These are phyloP conservation scores for Stagonosporopsis cucurbitacearum DNA, from an alignment of 2,329 filamentous ascomycete genomes.

Conservation along the genomic window DNA sequence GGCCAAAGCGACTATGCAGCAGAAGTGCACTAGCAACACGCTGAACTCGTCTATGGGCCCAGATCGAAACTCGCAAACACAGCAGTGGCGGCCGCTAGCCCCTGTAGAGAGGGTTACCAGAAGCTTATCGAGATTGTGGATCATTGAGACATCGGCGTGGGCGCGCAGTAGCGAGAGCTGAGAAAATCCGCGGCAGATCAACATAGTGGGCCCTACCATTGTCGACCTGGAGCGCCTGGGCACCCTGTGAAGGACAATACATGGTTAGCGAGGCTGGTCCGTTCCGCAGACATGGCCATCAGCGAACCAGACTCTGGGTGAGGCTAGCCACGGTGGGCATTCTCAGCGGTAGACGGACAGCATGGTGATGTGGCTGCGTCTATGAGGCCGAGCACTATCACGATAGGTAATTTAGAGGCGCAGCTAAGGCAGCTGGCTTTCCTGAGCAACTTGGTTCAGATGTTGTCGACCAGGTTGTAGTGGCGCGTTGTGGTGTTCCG, in stretches of 20 bases:
- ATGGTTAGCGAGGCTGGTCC: slow-evolving; percentile 4
- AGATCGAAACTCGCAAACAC: slow-evolving; percentile 13
- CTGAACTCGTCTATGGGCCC: slow-evolving; percentile 10
- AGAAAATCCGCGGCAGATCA: slow-evolving; percentile 9
- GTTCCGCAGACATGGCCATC: background rate
- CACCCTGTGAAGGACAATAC: background rate
- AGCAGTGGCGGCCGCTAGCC: slow-evolving; percentile 11
- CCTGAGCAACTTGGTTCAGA: slow-evolving; percentile 7
- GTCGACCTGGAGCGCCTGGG: slow-evolving; percentile 1
- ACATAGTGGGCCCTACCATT: background rate
- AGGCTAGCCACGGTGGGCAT: slow-evolving; percentile 3
- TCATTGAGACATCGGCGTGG: slow-evolving; percentile 8
- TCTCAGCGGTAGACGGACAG: slow-evolving; percentile 9
- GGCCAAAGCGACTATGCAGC: slow-evolving; percentile 5
- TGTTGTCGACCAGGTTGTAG: slow-evolving; percentile 17
- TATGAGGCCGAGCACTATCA: slow-evolving; percentile 5
- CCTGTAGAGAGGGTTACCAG: slow-evolving; percentile 1
- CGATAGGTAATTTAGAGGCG: slow-evolving; percentile 5
- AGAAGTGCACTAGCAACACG: slow-evolving; percentile 13
- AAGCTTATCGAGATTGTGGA: slow-evolving; percentile 17
- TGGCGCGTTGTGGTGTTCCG: slow-evolving; percentile 14
- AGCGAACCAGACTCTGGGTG: background rate
- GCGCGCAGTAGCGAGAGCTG: slow-evolving; percentile 6
- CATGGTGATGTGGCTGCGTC: background rate
- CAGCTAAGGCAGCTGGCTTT: slow-evolving; percentile 10